These are phyloP conservation scores for Wickerhamiella galacta DNA, from an alignment of 805 yeast genomes.

Conservation along the genomic window DNA sequence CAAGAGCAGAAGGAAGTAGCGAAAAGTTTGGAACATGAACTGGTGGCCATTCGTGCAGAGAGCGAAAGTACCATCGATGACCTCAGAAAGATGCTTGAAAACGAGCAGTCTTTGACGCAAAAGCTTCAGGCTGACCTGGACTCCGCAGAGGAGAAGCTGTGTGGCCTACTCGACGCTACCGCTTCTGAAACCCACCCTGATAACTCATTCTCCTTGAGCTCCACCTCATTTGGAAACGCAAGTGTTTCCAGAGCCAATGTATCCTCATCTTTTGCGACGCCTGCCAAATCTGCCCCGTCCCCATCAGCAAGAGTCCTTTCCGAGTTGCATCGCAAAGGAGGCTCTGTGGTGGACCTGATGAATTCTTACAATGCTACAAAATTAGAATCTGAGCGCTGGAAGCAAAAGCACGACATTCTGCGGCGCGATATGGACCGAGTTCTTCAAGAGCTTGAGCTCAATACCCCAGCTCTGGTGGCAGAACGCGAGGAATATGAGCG, in stretches of 20 bases:
- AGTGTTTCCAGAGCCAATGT: neutral
- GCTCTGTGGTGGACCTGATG: slow-evolving; percentile 45
- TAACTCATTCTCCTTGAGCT: slow-evolving; percentile 7
- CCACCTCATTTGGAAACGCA: neutral
- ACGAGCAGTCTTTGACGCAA: slow-evolving; percentile 29
- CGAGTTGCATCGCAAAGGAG: slow-evolving; percentile 31
- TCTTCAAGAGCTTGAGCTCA: slow-evolving; percentile 57
- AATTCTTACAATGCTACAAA: slow-evolving; percentile 47
- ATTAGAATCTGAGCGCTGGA: slow-evolving; percentile 51
- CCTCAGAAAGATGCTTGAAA: slow-evolving; percentile 26
- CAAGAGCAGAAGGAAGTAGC: slow-evolving; percentile 38
- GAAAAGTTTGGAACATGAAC: slow-evolving; percentile 32
- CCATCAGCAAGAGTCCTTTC: slow-evolving; percentile 44
- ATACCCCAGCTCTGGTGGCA: slow-evolving; percentile 58
- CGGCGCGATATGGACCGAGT: slow-evolving; percentile 56
- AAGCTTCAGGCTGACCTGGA: slow-evolving; percentile 10
- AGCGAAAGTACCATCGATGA: slow-evolving; percentile 19
- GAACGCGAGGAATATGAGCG: slow-evolving; percentile 42
- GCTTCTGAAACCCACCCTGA: slow-evolving; percentile 16
- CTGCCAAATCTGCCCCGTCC: slow-evolving; percentile 12
- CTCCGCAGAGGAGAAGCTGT: slow-evolving; percentile 5
- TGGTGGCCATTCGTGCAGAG: slow-evolving; percentile 25
- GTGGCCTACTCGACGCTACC: slow-evolving; percentile 6
- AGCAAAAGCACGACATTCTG: slow-evolving; percentile 50
- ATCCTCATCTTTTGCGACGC: slow-evolving; percentile 17